A percentile compares a stretch with the other conserved stretches of the same genome.
These are phyloP conservation scores for Saturnispora sekii DNA, from an alignment of 805 yeast genomes.

Conservation along the genomic window DNA sequence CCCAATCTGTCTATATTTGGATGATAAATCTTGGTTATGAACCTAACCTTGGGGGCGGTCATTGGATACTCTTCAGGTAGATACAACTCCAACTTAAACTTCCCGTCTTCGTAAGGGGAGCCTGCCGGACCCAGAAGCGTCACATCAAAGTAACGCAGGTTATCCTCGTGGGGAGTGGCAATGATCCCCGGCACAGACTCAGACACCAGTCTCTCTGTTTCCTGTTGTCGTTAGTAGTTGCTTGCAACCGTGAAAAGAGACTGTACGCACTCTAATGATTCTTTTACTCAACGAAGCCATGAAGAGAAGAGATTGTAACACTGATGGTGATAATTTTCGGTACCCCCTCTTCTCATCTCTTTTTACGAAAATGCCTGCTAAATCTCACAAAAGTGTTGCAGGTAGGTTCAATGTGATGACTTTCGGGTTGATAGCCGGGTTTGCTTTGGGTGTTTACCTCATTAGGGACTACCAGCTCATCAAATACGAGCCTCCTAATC, in stretches of 20 bases:
- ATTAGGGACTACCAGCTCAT: conserved; percentile 29
- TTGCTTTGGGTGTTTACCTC: conserved; percentile 19
- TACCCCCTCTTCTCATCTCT: conserved; percentile 8
- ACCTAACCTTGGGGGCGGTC: conserved; percentile 96
- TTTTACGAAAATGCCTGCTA: conserved; percentile 9
- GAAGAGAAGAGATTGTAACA: conserved; percentile 19
- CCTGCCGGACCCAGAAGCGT: conserved; percentile 84
- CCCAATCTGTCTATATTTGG: conserved; percentile 95
- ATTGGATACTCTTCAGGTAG: conserved; percentile 96
- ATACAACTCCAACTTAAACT: conserved; percentile 73
- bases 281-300: conserved; percentile 61
- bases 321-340: conserved; percentile 90
- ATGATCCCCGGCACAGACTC: conserved; percentile 97
- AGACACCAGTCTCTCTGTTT: conserved; percentile 81
- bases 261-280: conserved; percentile 62
- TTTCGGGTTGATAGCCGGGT: conserved; percentile 22
- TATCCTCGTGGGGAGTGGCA: conserved; percentile 90
- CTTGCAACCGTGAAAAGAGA: background rate
- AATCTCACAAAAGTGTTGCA: conserved; percentile 16
- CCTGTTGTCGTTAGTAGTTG: conserved; percentile 34
- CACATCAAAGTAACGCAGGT: conserved; percentile 86
- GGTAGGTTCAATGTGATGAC: conserved; percentile 23
- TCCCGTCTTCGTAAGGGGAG: conserved; percentile 82
- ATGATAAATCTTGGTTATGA: conserved; percentile 88
- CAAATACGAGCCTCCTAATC: conserved; percentile 32